phyloP scores from a whole-genome alignment of 257 asterid species.

The Plantago major region DNA sequence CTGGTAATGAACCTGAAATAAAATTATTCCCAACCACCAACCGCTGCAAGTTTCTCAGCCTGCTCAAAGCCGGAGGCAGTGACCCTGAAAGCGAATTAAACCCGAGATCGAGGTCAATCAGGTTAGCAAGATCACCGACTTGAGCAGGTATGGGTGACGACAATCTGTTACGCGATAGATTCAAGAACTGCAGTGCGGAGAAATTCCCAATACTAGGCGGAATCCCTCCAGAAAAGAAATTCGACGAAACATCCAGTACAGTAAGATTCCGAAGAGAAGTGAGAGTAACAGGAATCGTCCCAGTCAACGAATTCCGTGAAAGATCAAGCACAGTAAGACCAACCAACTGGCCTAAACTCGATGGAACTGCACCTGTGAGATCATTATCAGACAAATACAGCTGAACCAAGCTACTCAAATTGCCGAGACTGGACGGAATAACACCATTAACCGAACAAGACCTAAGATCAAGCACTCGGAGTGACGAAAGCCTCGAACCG shows the following conservation, averaged over 20 bases:
- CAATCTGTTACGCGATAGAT: conserved; percentile 67
- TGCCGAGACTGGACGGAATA: conserved; percentile 64
- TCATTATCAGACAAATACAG: conserved; percentile 58
- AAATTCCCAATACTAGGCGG: conserved; percentile 60
- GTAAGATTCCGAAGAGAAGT: conserved; percentile 50
- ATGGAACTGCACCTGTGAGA: conserved; percentile 60
- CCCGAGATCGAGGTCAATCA: conserved; percentile 80
- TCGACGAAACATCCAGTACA: conserved; percentile 54
- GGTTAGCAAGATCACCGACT: conserved; percentile 59
- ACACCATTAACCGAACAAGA: conserved; percentile 56
- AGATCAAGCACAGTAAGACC: conserved; percentile 63
- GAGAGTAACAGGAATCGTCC: conserved; percentile 41
- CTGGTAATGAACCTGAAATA: conserved; percentile 56
- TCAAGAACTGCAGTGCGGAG: conserved; percentile 47
- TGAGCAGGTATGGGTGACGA: conserved; percentile 74
- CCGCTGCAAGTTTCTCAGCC: conserved; percentile 53
- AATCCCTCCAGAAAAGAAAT: conserved; percentile 60
- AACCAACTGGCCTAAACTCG: conserved; percentile 55
- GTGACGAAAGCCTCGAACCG: conserved; percentile 47
- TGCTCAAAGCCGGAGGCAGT: conserved; percentile 46
- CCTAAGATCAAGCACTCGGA: conserved; percentile 86
- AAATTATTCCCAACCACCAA: conserved; percentile 44
- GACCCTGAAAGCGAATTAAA: conserved; percentile 57
- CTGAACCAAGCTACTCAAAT: conserved; percentile 59
- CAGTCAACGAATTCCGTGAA: conserved; percentile 58